A percentile compares a stretch with the other conserved stretches of the same genome.
Evolutionary conservation across 768 basidiomycete genomes (phyloP).

Genomic region (Grammothele lineata): DNA sequence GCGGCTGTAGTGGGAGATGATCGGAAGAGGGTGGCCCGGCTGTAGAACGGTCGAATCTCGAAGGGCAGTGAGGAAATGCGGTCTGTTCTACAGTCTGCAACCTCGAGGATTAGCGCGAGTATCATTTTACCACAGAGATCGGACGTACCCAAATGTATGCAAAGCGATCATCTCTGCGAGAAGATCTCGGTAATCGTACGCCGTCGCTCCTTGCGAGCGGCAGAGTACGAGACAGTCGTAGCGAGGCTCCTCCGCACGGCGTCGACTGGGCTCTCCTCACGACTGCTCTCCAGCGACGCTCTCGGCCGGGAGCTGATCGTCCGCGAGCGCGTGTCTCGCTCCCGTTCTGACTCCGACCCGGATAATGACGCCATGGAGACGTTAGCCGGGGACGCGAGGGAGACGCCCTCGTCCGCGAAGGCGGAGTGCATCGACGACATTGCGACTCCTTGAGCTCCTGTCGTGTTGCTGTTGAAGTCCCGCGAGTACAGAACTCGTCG

Average conservation of each 20-base stretch:
- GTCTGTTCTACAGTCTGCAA: no score
- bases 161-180: slow-evolving; percentile 32
- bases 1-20: no score
- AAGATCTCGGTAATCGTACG: slow-evolving; percentile 51
- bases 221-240: slow-evolving; percentile 32
- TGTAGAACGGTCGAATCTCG: no score
- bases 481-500: slow-evolving; percentile 46
- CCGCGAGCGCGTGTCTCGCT: slow-evolving; percentile 35
- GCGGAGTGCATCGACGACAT: slow-evolving; percentile 30
- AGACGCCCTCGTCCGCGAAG: slow-evolving; percentile 19
- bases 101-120: no score
- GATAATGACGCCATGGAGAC: slow-evolving; percentile 30
- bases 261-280: slow-evolving; percentile 29
- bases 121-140: no score
- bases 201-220: slow-evolving; percentile 37
- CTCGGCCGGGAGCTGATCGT: slow-evolving; percentile 38
- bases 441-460: slow-evolving; percentile 33
- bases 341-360: slow-evolving; percentile 49
- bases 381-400: slow-evolving; percentile 18
- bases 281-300: slow-evolving; percentile 38
- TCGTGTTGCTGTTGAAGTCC: slow-evolving; percentile 53
- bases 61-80: no score
- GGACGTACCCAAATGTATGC: no score
- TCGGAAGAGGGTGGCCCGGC: no score
- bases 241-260: slow-evolving; percentile 20